Evolutionary conservation across 1,284 basidiomycete genomes (phyloP), one percentile per base, ranked within the genome.

Genomic region (Cutaneotrichosporon dermatis): DNA sequence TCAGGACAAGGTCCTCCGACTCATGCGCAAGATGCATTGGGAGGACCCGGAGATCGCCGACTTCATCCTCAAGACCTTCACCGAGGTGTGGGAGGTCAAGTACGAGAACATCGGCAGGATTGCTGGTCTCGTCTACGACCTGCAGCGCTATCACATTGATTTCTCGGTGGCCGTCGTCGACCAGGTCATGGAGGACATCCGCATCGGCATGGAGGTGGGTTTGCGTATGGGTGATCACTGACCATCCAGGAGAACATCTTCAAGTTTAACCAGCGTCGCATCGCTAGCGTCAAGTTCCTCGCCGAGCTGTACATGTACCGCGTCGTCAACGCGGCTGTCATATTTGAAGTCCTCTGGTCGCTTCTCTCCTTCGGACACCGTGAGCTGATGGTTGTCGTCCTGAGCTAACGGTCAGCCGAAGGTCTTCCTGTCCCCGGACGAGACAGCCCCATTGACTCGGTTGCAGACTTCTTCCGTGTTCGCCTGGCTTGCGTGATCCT

Each of bases 231-330:
- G 1, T 8, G 5, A n/a, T 41, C 9, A 33, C 13, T 63, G 35
- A 65, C 55, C 11, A 3, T 10, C 10, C 53, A 81, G 79, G 87
- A 90, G 71, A 99, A 99, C 75, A 82, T 91, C 41, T 99, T 98
- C 81, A 94, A 88, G 77, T 88, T 88, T 66, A 98, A 98, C 73
- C 96, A 99, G 80, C 85, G 91, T 64, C 83, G 96, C 55, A 83
- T 99, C 46, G 88, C 96, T 0, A 88, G 89, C 0, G 84, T 93
- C 68, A 95, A 93, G 76, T 98, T 94, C 75, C 84, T 99, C 2
- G 96, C 95, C 51, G 96, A 99, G 79, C 80, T 99, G 51, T 99
- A 98, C 78, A 98, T 96, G 76, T 98, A 96, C 74, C 85, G 95
- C n/a, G 82, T 97, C 33, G 81, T 99, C 69, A 89, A 88, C 67